Conservation (phyloP, 148 eudicot species). For the Selenicereus undatus region DNA sequence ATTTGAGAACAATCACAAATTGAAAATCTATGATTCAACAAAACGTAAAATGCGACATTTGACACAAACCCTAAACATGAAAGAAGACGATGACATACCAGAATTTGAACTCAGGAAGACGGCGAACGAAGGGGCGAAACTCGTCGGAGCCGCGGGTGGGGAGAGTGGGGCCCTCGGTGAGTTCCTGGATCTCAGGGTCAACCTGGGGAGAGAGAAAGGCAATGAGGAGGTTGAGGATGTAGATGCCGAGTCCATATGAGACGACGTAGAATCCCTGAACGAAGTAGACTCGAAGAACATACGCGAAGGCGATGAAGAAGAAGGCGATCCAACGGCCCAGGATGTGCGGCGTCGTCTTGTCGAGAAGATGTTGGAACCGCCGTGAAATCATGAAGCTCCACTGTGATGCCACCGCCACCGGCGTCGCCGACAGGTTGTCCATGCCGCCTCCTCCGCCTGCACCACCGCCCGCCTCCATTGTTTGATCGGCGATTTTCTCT, state of each 20-base stretch:
- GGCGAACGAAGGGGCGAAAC: constrained; percentile 53
- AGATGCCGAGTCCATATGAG: constrained; percentile 52
- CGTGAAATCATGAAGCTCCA: constrained; percentile 28
- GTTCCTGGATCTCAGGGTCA: constrained; percentile 43
- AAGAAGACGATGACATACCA: constrained; percentile 21
- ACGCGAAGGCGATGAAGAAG: constrained; percentile 25
- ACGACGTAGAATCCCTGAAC: constrained; percentile 46
- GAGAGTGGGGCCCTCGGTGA: constrained; percentile 38
- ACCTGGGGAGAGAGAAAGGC: constrained; percentile 55
- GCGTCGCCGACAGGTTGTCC: constrained; percentile 24
- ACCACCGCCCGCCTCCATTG: constrained; percentile 16
- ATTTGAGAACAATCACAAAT: background rate
- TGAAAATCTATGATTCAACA: background rate
- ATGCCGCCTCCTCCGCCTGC: background rate
- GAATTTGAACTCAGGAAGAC: constrained; percentile 50
- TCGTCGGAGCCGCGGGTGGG: constrained; percentile 52
- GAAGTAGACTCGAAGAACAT: constrained; percentile 39
- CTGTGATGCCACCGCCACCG: constrained; percentile 35
- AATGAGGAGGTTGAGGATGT: constrained; percentile 47
- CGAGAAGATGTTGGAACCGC: constrained; percentile 42
- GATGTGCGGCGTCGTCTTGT: constrained; percentile 45
- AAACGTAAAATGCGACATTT: background rate
- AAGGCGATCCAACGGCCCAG: constrained; percentile 47
- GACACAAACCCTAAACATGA: background rate
- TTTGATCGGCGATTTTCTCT: background rate